A percentile compares a stretch with the other conserved stretches of the same genome.
These are phyloP conservation scores for Monosporascus ibericus DNA, from an alignment of 2,329 filamentous ascomycete species.

Conservation along the genomic window DNA sequence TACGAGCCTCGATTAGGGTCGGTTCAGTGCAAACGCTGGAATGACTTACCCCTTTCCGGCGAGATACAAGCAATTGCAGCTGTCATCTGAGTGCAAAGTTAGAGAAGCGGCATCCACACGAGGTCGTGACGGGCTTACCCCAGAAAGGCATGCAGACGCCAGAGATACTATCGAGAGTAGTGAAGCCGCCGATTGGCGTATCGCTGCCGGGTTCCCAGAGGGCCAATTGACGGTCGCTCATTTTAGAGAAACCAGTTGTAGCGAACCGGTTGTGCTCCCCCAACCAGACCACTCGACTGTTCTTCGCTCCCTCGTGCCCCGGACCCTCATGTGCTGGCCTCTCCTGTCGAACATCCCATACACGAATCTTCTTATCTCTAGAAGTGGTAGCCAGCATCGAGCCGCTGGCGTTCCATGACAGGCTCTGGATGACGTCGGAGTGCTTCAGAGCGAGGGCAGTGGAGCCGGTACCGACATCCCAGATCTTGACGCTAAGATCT, in stretches of 20 bases:
- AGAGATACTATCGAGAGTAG: conserved; percentile 87
- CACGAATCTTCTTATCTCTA: conserved; percentile 93
- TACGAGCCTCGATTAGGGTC: conserved; percentile 31
- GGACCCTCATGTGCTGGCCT: conserved; percentile 75
- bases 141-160: conserved; percentile 99
- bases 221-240: conserved; percentile 95
- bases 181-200: conserved; percentile 86
- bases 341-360: conserved; percentile 97
- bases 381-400: conserved; percentile 85
- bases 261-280: conserved; percentile 94
- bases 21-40: not conserved
- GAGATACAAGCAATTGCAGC: conserved; percentile 89
- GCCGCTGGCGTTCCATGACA: conserved; percentile 92
- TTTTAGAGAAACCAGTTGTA: conserved; percentile 94
- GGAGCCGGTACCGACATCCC: conserved; percentile 81
- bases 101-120: conserved; percentile 9
- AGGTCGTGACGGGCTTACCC: conserved; percentile 45
- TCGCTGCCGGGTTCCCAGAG: conserved; percentile 87
- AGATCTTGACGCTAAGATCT: conserved; percentile 91
- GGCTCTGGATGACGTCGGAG: conserved; percentile 85
- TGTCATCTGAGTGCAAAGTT: conserved; percentile 56
- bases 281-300: conserved; percentile 94
- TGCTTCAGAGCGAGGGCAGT: conserved; percentile 73
- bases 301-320: conserved; percentile 92
- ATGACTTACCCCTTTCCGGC: conserved; percentile 84